Base-by-base conservation (phyloP, 169 alveolate genomes). In the Eimeria tenella region DNA sequence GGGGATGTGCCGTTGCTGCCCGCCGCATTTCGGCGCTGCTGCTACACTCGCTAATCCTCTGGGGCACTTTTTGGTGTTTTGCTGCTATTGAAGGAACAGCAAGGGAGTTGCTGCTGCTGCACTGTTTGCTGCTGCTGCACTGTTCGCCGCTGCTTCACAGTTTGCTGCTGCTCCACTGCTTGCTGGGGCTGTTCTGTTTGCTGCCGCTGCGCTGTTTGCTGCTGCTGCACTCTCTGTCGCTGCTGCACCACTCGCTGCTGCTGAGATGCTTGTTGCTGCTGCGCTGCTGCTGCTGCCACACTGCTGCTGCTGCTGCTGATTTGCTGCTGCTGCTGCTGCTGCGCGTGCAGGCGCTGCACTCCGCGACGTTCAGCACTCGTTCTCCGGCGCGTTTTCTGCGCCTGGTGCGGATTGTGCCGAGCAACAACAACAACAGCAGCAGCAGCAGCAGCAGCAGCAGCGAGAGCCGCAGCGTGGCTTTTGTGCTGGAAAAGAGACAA, bases 321-420 rank as follows among this genome's bases (percentile, higher is more conserved):
- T 15, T 73, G 71, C 58, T n/a, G 0, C 73, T n/a, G n/a, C 31
- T 81, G 71, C 73, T 13, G 71, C 56, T 8, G 89, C 56, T 81
- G 74, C 23, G 9, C 17, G 71, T 9, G 50, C 90, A 90, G 94
- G 90, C 84, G 60, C 84, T 90, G 42, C 83, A 75, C 83, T 50
- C 82, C 11, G 94, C 94, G 11, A 90, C 94, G 13, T 90, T 90
- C 94, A 77, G 52, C 50, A 60, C 81, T 63, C 89, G 50, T 8
- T 90, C 94, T 21, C 94, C 94, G 5, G 94, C 94, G 42, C 88
- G 90, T 5, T 77, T 60, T 71, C 90, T 90, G 21, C 94, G 94
- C 15, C 90, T 90, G 56, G 63, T 68, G 60, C 94, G 94, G 53
- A 4, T 90, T 7, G 70, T 25, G 53, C 65, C 74, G 75, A 82